These are phyloP conservation scores for Mucor mucedo DNA, from an alignment of 371 early-diverging fungal species.

Conservation along the genomic window DNA sequence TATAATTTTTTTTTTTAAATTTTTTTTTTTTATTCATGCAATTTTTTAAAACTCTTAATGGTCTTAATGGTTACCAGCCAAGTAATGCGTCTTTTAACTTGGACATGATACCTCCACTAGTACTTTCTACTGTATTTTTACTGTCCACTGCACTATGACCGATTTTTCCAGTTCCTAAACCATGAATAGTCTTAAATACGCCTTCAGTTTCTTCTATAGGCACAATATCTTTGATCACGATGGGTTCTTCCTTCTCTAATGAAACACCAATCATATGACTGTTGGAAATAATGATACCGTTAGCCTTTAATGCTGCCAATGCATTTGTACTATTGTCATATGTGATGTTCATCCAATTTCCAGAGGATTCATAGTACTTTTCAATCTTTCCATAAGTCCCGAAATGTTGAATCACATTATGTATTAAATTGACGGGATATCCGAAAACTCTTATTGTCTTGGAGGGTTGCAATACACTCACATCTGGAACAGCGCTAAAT, in stretches of 20 bases:
- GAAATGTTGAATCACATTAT: slow-evolving; percentile 36
- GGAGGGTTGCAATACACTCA: not conserved
- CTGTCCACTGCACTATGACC: slow-evolving; percentile 19
- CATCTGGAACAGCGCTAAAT: not conserved
- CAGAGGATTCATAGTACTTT: slow-evolving; percentile 32
- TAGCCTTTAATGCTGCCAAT: slow-evolving; percentile 35
- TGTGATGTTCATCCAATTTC: slow-evolving; percentile 48
- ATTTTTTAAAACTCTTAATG: not conserved
- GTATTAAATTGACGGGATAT: slow-evolving; percentile 34
- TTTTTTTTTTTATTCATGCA: not conserved
- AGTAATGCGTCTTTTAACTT: slow-evolving; percentile 12
- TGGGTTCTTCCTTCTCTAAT: not conserved
- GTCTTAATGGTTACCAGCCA: slow-evolving; percentile 21
- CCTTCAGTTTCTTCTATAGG: slow-evolving; percentile 7
- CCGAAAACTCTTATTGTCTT: slow-evolving; percentile 44
- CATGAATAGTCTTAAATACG: slow-evolving; percentile 12
- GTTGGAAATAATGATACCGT: slow-evolving; percentile 35
- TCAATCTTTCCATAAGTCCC: slow-evolving; percentile 38
- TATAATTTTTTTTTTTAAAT: not conserved
- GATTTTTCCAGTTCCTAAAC: slow-evolving; percentile 20
- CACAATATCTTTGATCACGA: not conserved
- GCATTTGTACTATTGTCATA: slow-evolving; percentile 33
- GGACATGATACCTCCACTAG: slow-evolving; percentile 3
- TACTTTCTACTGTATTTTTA: not conserved
- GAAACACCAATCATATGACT: slow-evolving; percentile 16